phyloP scores from a whole-genome alignment of 345 rosid genomes.

The Sapria himalayana region DNA sequence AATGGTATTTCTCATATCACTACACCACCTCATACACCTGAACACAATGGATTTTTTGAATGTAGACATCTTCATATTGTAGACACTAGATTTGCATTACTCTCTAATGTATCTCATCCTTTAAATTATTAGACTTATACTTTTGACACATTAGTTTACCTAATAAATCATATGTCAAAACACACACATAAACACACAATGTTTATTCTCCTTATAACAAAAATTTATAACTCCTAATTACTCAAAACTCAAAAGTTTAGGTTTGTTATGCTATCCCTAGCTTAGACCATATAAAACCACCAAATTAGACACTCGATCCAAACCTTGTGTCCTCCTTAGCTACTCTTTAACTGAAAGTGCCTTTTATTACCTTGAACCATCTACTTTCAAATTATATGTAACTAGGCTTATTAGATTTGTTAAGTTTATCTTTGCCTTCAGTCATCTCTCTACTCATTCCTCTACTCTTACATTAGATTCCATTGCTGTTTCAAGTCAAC shows the following conservation, averaged over 20 bases:
- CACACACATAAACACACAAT: neutral
- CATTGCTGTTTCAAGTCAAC: no score
- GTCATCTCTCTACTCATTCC: no score
- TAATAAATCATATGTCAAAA: neutral
- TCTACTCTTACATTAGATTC: no score
- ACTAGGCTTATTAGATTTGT: no score
- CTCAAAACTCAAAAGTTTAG: neutral
- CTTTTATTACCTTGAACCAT: neutral
- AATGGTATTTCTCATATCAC: neutral
- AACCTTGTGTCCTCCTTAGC: neutral
- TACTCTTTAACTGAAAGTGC: neutral
- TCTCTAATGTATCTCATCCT: no score
- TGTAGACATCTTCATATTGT: neutral
- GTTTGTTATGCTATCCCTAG: slow-evolving; percentile 4
- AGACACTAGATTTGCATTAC: neutral
- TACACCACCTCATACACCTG: neutral
- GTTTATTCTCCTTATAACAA: neutral
- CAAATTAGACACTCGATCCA: neutral
- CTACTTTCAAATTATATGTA: no score
- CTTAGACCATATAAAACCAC: neutral
- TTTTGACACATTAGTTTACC: neutral
- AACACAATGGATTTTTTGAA: neutral
- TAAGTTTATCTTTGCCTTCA: no score
- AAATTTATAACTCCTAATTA: neutral
- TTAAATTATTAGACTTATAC: neutral